A percentile compares a stretch with the other conserved stretches of the same genome.
Evolutionary conservation across 371 early-diverging fungal species (phyloP).

Genomic region (Antonospora locustae): DNA sequence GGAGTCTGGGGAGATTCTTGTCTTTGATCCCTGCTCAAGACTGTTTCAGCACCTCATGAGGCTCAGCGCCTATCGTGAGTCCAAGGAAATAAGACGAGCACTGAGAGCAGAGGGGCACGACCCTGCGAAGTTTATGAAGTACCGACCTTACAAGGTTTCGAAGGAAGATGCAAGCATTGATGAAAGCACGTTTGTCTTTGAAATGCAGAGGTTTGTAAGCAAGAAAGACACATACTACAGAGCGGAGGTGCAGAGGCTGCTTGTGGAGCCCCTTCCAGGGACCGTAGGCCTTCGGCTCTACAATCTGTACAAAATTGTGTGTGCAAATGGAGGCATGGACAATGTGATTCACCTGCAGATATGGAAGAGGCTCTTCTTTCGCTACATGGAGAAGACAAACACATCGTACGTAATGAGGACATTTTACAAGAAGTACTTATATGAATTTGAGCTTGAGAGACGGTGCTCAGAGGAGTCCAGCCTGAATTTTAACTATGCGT

Average conservation of each 20-base stretch:
- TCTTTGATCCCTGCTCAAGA: not conserved
- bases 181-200: not conserved
- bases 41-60: conserved; percentile 6
- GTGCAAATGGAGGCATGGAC: conserved; percentile 16
- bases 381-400: conserved; percentile 5
- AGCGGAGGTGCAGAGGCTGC: not conserved
- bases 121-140: not conserved
- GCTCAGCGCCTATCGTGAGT: not conserved
- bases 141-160: no score
- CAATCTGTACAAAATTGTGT: conserved; percentile 5
- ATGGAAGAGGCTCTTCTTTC: conserved; percentile 14
- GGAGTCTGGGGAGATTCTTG: not conserved
- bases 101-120: not conserved
- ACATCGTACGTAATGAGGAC: conserved; percentile 1
- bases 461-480: not conserved
- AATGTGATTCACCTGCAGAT: conserved; percentile 2
- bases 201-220: not conserved
- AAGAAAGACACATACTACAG: not conserved
- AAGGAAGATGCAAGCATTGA: not conserved
- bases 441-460: conserved; percentile 14
- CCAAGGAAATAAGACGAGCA: not conserved
- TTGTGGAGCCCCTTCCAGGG: conserved; percentile 14
- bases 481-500: conserved; percentile 3
- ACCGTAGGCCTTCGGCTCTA: not conserved
- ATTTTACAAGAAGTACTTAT: conserved; percentile 18